Conservation (phyloP, 306 rosid genomes). For the Phaseolus lunatus region DNA sequence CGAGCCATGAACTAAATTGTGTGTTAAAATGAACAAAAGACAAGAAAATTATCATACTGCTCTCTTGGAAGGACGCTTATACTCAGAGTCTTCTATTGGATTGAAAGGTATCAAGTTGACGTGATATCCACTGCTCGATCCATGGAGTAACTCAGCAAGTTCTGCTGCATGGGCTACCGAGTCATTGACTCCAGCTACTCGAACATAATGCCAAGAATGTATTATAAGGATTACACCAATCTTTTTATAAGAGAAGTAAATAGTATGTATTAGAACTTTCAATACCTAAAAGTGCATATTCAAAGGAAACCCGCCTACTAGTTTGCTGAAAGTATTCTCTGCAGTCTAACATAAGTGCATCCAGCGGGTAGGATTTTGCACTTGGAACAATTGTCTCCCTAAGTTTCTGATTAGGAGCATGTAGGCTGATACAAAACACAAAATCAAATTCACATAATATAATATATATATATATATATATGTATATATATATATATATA, state of each 20-base stretch:
- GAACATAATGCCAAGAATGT: constrained; percentile 44
- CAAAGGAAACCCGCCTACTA: constrained; percentile 84
- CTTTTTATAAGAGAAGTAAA: constrained; percentile 6
- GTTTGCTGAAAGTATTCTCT: constrained; percentile 77
- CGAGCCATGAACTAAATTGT: constrained; percentile 33
- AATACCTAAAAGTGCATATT: constrained; percentile 96
- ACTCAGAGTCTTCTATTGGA: constrained; percentile 94
- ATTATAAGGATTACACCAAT: constrained; percentile 35
- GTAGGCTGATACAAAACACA: constrained; percentile 66
- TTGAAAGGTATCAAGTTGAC: constrained; percentile 97
- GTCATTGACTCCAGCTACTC: constrained; percentile 96
- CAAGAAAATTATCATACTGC: constrained; percentile 59
- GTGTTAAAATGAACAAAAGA: constrained; percentile 22
- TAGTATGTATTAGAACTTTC: constrained; percentile 21
- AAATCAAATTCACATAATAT: constrained; percentile 35
- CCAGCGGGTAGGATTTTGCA: constrained; percentile 92
- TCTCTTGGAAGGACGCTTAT: constrained; percentile 80
- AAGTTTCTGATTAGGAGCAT: constrained; percentile 97
- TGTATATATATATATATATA: background rate
- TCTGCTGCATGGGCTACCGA: constrained; percentile 77
- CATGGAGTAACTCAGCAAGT: constrained; percentile 80
- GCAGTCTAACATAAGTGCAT: constrained; percentile 87
- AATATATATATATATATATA: background rate
- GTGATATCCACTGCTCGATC: constrained; percentile 72
- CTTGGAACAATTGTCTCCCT: constrained; percentile 96